phyloP scores from a whole-genome alignment of 2,329 filamentous ascomycete species.

The Diaporthe nobilis region DNA sequence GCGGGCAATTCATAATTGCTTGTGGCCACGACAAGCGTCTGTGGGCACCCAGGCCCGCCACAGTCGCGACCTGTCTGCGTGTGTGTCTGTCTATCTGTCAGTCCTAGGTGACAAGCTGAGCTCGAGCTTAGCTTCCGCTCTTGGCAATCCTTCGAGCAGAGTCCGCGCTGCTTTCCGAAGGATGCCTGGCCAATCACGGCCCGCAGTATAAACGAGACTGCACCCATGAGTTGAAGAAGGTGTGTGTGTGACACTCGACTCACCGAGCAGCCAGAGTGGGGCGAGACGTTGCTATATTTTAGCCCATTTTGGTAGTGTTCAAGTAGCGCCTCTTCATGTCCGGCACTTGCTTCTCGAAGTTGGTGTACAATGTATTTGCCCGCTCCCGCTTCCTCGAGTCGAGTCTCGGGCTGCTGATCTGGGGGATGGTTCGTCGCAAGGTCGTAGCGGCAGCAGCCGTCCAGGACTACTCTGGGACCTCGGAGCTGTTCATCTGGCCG shows the following conservation, averaged over 20 bases:
- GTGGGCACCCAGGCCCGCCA: constrained; percentile 20
- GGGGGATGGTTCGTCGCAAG: constrained; percentile 27
- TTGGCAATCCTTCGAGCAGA: constrained; percentile 10
- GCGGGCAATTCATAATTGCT: not conserved
- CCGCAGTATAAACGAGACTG: not conserved
- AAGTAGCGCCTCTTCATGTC: not conserved
- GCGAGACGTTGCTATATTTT: constrained; percentile 29
- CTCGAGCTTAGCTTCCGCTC: constrained; percentile 4
- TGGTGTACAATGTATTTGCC: constrained; percentile 4
- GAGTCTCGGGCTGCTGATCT: constrained; percentile 7
- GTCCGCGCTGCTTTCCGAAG: not conserved
- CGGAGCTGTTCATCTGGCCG: constrained; percentile 22
- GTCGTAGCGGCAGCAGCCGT: constrained; percentile 9
- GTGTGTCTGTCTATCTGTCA: not conserved
- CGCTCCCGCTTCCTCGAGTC: not conserved
- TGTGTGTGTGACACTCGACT: constrained; percentile 17
- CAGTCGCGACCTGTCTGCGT: not conserved
- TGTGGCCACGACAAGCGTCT: not conserved
- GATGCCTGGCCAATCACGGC: constrained; percentile 19
- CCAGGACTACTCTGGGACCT: not conserved
- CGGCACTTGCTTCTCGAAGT: constrained; percentile 8
- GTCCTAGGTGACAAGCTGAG: constrained; percentile 18
- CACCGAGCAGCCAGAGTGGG: constrained; percentile 24
- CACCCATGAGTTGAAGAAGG: not conserved
- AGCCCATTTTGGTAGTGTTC: not conserved